phyloP scores from a whole-genome alignment of 73 alveolate species.

The Tetrahymena malaccensis region DNA sequence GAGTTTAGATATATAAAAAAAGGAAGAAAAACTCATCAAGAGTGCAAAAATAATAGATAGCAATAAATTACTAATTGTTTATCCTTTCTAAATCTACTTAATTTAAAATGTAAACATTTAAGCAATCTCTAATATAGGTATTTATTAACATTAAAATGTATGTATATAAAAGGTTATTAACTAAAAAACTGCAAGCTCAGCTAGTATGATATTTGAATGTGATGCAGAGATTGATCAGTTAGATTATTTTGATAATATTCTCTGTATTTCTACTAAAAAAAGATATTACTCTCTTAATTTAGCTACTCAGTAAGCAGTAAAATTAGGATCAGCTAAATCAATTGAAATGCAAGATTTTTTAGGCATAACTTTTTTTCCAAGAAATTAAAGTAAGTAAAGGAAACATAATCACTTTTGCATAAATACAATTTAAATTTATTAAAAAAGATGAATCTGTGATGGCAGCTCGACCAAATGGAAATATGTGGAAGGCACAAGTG shows the following conservation, averaged over 20 bases:
- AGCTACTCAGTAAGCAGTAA: not conserved
- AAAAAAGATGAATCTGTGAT: not conserved
- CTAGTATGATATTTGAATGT: not conserved
- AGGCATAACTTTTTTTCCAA: not conserved
- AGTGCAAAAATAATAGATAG: not conserved
- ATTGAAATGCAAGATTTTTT: not conserved
- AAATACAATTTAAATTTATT: not conserved
- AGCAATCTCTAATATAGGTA: not conserved
- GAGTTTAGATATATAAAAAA: not conserved
- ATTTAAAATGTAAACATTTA: not conserved
- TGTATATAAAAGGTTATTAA: not conserved
- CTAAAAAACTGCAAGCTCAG: not conserved
- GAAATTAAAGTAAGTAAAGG: not conserved
- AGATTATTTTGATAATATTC: not conserved
- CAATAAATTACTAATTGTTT: not conserved
- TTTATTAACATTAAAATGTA: not conserved
- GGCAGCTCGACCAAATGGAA: not conserved
- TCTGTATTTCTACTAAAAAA: not conserved
- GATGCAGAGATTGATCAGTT: not conserved
- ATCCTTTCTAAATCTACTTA: not conserved
- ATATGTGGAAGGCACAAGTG: not conserved
- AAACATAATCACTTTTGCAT: no score
- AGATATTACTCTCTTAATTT: not conserved
- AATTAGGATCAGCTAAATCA: not conserved
- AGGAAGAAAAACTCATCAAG: not conserved